These are phyloP conservation scores for Protoeuglena noctilucae DNA, from an alignment of 139 green algal genomes.

Conservation along the genomic window DNA sequence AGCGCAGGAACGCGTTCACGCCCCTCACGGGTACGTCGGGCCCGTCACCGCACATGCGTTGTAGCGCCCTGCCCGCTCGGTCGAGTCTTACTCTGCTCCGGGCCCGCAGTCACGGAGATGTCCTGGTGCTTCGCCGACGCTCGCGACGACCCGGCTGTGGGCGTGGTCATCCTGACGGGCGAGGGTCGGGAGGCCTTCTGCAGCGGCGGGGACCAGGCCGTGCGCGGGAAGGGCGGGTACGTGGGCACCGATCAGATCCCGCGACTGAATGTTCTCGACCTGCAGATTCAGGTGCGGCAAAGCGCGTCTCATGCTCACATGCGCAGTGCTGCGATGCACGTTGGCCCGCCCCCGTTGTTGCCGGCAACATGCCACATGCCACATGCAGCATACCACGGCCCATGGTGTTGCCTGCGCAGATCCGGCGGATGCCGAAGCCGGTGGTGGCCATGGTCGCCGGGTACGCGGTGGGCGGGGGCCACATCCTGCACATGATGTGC, in stretches of 20 bases:
- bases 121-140: constrained; percentile 71
- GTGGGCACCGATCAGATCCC: constrained; percentile 66
- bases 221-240: constrained; percentile 81
- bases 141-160: constrained; percentile 69
- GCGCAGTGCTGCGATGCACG: too few relatives aligned
- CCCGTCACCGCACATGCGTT: neutral
- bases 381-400: too few relatives aligned
- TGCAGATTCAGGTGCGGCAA: constrained; percentile 58
- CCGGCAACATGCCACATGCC: too few relatives aligned
- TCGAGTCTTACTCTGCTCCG: neutral
- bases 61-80: neutral
- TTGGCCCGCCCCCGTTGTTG: too few relatives aligned
- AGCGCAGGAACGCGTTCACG: constrained; percentile 87
- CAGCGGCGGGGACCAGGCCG: constrained; percentile 85
- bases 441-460: constrained; percentile 90
- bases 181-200: constrained; percentile 76
- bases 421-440: constrained; percentile 79
- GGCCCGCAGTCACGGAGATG: constrained; percentile 60
- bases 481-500: constrained; percentile 97
- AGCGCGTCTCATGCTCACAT: too few relatives aligned
- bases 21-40: constrained; percentile 51
- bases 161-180: constrained; percentile 85
- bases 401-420: constrained; percentile 50
- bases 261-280: constrained; percentile 88
- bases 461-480: constrained; percentile 89